Conservation (phyloP, 441 rosid genomes). For the Omphalea diandra region DNA sequence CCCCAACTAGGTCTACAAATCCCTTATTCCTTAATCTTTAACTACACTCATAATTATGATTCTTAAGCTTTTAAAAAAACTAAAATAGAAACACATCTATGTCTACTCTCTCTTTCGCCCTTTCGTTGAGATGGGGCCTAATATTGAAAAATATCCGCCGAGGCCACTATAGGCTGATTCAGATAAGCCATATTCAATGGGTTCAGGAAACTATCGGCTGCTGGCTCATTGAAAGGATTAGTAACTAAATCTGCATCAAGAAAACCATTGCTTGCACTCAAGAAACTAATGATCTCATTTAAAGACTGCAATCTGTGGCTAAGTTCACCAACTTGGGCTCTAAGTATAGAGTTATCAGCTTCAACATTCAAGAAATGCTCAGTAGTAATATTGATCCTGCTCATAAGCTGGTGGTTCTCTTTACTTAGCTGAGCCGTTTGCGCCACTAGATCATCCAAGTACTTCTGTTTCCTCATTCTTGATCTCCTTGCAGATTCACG, state of each 20-base stretch:
- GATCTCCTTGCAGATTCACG: slow-evolving; percentile 88
- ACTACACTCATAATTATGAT: background rate
- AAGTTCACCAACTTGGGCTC: slow-evolving; percentile 67
- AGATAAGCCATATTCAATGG: slow-evolving; percentile 41
- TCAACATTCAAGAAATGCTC: slow-evolving; percentile 48
- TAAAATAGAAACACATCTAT: background rate
- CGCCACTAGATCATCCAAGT: slow-evolving; percentile 51
- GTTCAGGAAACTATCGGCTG: slow-evolving; percentile 45
- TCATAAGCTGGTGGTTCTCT: slow-evolving; percentile 47
- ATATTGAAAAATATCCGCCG: slow-evolving; percentile 51
- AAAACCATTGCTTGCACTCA: slow-evolving; percentile 25
- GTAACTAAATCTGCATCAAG: slow-evolving; percentile 18
- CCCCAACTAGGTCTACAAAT: too few species aligned
- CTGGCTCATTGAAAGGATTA: slow-evolving; percentile 32
- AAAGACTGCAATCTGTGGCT: slow-evolving; percentile 53
- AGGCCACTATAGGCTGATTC: slow-evolving; percentile 70
- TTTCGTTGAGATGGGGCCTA: slow-evolving; percentile 16
- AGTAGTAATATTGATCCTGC: slow-evolving; percentile 43
- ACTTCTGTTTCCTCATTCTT: slow-evolving; percentile 86
- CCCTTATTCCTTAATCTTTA: slow-evolving; percentile 21
- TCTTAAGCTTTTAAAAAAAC: background rate
- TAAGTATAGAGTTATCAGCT: slow-evolving; percentile 62
- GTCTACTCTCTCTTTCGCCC: slow-evolving; percentile 4
- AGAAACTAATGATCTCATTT: slow-evolving; percentile 48
- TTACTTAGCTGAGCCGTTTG: slow-evolving; percentile 45